Conservation (phyloP, 2,329 filamentous ascomycete genomes). For the Ceratocystis lukuohia region DNA sequence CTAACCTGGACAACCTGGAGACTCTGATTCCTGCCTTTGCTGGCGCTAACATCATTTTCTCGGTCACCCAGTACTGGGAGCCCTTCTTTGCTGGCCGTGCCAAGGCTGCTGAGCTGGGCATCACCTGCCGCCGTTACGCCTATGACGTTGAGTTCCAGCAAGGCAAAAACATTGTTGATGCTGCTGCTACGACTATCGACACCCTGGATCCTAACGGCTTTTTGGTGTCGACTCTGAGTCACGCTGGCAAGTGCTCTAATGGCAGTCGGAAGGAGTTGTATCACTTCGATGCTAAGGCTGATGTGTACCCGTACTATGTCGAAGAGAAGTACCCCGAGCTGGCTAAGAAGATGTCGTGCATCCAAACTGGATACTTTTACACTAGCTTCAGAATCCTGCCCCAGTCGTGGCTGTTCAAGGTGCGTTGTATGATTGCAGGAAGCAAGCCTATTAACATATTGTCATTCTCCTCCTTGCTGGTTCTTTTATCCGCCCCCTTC, state of each 20-base stretch:
- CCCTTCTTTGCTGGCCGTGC: constrained; percentile 33
- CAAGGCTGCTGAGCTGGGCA: constrained; percentile 28
- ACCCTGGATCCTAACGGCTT: constrained; percentile 36
- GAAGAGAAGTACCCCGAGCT: constrained; percentile 31
- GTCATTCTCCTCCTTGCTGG: neutral
- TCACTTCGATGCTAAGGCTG: constrained; percentile 41
- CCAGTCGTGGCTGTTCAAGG: constrained; percentile 34
- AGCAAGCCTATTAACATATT: neutral
- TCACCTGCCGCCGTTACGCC: constrained; percentile 32
- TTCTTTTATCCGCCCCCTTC: neutral
- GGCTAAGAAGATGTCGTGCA: constrained; percentile 37
- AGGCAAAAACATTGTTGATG: constrained; percentile 43
- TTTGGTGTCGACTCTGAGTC: constrained; percentile 38
- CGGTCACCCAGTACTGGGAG: constrained; percentile 43
- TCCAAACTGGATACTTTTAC: constrained; percentile 38
- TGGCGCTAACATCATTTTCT: constrained; percentile 39
- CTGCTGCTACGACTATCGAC: constrained; percentile 31
- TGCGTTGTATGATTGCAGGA: constrained; percentile 22
- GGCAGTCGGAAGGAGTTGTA: constrained; percentile 37
- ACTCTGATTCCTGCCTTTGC: constrained; percentile 31
- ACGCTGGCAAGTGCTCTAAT: constrained; percentile 34
- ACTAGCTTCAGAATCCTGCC: constrained; percentile 37
- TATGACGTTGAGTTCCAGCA: constrained; percentile 38
- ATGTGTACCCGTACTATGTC: constrained; percentile 36
- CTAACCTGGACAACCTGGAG: constrained; percentile 31